Conservation (phyloP, 176 grass and related monocot genomes). For the Canna indica region DNA sequence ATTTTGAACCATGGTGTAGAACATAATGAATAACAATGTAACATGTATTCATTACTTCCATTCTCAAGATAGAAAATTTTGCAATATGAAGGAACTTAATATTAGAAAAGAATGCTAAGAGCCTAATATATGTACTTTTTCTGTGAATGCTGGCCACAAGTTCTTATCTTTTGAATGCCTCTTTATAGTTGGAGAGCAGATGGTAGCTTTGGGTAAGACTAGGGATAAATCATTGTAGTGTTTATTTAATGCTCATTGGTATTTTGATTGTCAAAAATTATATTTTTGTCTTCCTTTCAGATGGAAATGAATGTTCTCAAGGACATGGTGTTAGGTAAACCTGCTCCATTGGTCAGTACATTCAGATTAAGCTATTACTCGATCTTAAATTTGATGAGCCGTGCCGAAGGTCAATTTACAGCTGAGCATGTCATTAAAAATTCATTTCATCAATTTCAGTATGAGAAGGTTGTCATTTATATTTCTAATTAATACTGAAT, state of each 20-base stretch:
- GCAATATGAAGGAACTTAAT: background rate
- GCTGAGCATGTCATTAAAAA: conserved; percentile 94
- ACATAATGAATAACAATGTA: conserved; percentile 2
- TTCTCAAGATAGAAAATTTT: background rate
- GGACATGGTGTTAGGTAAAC: conserved; percentile 98
- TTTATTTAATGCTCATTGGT: background rate
- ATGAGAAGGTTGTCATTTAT: conserved; percentile 64
- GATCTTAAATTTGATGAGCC: conserved; percentile 96
- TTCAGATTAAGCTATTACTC: conserved; percentile 96
- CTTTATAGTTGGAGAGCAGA: too few relatives aligned
- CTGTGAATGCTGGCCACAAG: background rate
- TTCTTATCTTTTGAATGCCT: background rate
- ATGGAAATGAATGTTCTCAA: conserved; percentile 99
- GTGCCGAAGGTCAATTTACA: conserved; percentile 92
- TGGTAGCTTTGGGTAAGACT: background rate
- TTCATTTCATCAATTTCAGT: conserved; percentile 99
- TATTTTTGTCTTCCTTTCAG: conserved; percentile 37
- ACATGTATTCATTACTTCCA: background rate
- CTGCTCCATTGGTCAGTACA: conserved; percentile 90
- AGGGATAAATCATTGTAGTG: background rate
- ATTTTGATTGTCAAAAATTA: background rate
- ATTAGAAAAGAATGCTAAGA: background rate
- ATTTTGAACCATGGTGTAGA: too few relatives aligned
- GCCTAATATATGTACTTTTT: background rate
- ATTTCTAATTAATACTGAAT: conserved; percentile 12